phyloP scores from a whole-genome alignment of 805 yeast species.

The Monosporozyma yasuniensis region DNA sequence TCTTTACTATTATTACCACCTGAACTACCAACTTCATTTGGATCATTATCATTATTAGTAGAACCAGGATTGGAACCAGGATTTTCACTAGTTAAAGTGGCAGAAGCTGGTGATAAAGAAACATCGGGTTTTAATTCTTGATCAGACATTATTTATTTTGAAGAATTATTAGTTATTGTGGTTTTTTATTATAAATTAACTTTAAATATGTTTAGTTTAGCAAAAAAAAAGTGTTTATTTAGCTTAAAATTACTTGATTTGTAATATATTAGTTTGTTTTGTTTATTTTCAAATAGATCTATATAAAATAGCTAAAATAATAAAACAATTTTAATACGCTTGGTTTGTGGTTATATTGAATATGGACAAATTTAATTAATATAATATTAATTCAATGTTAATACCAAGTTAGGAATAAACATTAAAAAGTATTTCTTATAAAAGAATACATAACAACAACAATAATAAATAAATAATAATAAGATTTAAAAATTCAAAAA shows the following conservation, averaged over 20 bases:
- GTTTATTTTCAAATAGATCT: background rate
- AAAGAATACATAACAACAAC: no score
- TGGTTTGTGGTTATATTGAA: no score
- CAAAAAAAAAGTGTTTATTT: background rate
- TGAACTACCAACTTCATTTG: background rate
- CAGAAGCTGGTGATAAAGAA: slow-evolving; percentile 2
- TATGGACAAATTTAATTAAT: no score
- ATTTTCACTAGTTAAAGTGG: background rate
- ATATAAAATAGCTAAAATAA: no score
- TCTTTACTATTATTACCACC: slow-evolving; percentile 32
- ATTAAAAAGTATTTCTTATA: no score
- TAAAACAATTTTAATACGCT: no score
- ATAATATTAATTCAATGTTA: background rate
- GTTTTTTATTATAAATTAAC: no score
- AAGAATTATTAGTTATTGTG: background rate
- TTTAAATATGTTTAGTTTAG: no score
- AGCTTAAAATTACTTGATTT: background rate
- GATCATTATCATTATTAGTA: background rate
- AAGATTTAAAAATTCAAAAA: background rate
- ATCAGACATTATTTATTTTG: background rate
- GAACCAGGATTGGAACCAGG: background rate
- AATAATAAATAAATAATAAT: background rate
- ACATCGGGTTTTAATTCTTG: slow-evolving; percentile 2
- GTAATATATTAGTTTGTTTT: background rate
- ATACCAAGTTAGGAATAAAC: background rate